Evolutionary conservation across 352 stramenopile genomes (phyloP), one percentile per base, ranked within the genome.

Genomic region (Pythium dissotocum): DNA sequence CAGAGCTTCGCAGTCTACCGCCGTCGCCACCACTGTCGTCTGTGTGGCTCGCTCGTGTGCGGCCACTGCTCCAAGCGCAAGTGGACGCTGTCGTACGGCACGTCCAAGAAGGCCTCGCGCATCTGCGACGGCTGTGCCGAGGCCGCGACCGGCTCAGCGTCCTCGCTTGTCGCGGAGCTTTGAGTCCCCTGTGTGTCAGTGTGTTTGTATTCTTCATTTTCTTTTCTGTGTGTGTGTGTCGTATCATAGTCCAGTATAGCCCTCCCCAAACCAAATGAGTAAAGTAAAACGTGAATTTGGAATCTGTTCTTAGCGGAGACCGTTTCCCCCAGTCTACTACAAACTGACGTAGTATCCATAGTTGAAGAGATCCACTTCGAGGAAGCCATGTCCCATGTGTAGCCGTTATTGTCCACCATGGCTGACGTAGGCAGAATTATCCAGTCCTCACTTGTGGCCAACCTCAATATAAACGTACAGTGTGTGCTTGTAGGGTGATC

Each of bases 1-100:
- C 84, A 93, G 61, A 90, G 77, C 55, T 95, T 95, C 63, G 83
- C 86, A 0, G 82, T 95, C 40, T 93, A 94, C 77, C 85, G 86
- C 0, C 85, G 83, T 32, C 84, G 88, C 40, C 88, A 95, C 57
- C 88, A 95, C 67, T 95, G 88, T 72, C 82, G 87, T 58, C 76
- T 93, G 16, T 95, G 88, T 55, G 88, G 88, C 4, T 90, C 79
- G 65, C 77, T 94, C 24, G 85, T 95, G 35, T 95, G 88, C 69
- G 86, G 88, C 44, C 80, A 89, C 62, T 95, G 88, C 77, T 95
- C 88, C 42, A 86, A 80, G 58, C 75, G 82, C 58, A 87, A 88
- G 58, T 94, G 86, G 86, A 88, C 78, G 59, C 67, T 94, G 26
- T 80, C 86, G 35, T 92, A 91, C 68, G 86, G 80, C 51, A 85